Conservation (phyloP, 345 rosid genomes). For the Punica granatum region DNA sequence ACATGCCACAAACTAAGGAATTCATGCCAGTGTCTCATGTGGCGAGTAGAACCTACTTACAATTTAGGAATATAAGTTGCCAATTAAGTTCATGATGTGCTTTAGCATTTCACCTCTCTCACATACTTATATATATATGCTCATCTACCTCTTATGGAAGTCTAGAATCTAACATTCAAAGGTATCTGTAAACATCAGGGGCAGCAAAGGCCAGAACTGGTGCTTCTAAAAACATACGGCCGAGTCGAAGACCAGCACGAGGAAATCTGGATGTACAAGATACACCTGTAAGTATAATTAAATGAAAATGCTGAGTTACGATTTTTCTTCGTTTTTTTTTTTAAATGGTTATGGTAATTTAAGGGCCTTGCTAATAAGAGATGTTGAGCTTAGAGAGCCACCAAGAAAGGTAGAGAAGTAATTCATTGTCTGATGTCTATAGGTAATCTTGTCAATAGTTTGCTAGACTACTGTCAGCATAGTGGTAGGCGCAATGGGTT, state of each 20-base stretch:
- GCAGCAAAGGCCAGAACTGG: slow-evolving; percentile 11
- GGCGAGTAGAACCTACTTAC: neutral
- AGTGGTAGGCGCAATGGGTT: neutral
- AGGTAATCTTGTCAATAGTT: neutral
- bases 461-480: neutral
- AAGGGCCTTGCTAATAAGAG: neutral
- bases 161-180: neutral
- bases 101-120: neutral
- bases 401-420: neutral
- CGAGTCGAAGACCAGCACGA: slow-evolving; percentile 5
- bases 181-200: slow-evolving; percentile 7
- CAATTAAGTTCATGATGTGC: slow-evolving; percentile 3
- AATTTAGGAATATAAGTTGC: neutral
- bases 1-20: neutral
- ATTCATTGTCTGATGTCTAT: neutral
- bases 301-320: neutral
- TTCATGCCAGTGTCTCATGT: neutral
- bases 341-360: neutral
- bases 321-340: neutral
- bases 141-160: neutral
- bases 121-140: neutral
- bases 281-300: neutral
- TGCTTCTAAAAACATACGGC: slow-evolving; percentile 17
- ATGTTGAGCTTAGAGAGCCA: neutral
- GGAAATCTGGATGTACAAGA: slow-evolving; percentile 5